Evolutionary conservation across 495 filamentous ascomycete species (phyloP).

Genomic region (Sabuloglossum arenarium): DNA sequence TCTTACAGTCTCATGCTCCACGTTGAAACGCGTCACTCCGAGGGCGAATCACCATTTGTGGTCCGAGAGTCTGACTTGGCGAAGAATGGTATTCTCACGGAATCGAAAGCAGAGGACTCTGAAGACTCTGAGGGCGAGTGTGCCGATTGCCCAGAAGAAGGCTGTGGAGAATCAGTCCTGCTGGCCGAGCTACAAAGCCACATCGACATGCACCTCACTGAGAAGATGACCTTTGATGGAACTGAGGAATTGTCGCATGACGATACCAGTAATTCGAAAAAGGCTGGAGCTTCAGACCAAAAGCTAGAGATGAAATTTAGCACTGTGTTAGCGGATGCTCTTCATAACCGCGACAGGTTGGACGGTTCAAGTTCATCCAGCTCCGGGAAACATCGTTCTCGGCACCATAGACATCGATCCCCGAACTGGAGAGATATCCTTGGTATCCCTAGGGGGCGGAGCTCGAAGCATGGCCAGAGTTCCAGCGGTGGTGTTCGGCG

Average conservation of each 20-base stretch:
- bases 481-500: constrained; percentile 2
- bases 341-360: not conserved
- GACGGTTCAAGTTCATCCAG: not conserved
- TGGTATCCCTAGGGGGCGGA: not conserved
- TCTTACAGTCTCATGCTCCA: constrained; percentile 30
- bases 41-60: constrained; percentile 32
- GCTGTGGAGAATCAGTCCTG: constrained; percentile 50
- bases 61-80: constrained; percentile 10
- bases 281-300: not conserved
- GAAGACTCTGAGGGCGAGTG: constrained; percentile 25
- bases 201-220: constrained; percentile 49
- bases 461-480: not conserved
- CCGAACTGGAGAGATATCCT: not conserved
- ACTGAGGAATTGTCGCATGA: constrained; percentile 7
- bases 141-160: constrained; percentile 43
- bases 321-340: not conserved
- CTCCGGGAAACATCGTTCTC: not conserved
- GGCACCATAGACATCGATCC: not conserved
- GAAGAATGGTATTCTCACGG: constrained; percentile 2
- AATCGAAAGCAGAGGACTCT: constrained; percentile 7
- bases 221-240: constrained; percentile 14
- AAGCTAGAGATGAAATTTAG: not conserved
- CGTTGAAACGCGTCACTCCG: constrained; percentile 34
- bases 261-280: constrained; percentile 2
- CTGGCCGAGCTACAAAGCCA: constrained; percentile 44